These are phyloP conservation scores for Mycena latifolia DNA, from an alignment of 768 basidiomycete species.

Conservation along the genomic window DNA sequence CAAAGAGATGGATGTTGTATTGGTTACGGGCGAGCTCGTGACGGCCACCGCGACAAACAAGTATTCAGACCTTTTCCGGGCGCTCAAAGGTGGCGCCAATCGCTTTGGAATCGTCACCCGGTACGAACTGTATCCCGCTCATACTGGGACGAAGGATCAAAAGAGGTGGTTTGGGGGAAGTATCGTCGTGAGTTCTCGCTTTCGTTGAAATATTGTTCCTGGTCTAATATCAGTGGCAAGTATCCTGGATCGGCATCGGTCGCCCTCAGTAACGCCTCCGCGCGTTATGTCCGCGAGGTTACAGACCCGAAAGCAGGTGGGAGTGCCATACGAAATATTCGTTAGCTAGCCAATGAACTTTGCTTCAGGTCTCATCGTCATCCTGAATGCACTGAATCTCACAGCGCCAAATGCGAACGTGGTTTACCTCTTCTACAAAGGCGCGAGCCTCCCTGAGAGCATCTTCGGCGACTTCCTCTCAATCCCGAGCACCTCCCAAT, in stretches of 20 bases:
- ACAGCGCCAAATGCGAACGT: no score
- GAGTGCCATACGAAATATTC: conserved; percentile 10
- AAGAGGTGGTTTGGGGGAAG: no score
- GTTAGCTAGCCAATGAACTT: conserved; percentile 27
- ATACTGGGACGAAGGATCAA: conserved; percentile 52
- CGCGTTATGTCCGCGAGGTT: no score
- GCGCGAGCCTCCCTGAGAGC: no score
- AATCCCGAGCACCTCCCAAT: no score
- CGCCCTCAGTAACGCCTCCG: conserved; percentile 48
- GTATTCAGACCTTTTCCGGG: conserved; percentile 56
- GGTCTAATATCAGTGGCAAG: neutral
- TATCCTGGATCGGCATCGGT: conserved; percentile 47
- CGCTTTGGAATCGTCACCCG: conserved; percentile 60
- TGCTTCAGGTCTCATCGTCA: conserved; percentile 31
- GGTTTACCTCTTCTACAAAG: no score
- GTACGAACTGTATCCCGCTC: conserved; percentile 53
- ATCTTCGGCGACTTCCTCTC: no score
- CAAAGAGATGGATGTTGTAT: no score
- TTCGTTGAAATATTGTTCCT: neutral
- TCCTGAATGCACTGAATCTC: conserved; percentile 42
- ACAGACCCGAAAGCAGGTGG: conserved; percentile 52
- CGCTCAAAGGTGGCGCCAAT: conserved; percentile 58
- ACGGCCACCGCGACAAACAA: conserved; percentile 52
- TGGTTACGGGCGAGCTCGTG: no score
- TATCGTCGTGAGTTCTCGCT: conserved; percentile 43